These are phyloP conservation scores for Sporothrix phasma DNA, from an alignment of 2,329 filamentous ascomycete species.

Conservation along the genomic window DNA sequence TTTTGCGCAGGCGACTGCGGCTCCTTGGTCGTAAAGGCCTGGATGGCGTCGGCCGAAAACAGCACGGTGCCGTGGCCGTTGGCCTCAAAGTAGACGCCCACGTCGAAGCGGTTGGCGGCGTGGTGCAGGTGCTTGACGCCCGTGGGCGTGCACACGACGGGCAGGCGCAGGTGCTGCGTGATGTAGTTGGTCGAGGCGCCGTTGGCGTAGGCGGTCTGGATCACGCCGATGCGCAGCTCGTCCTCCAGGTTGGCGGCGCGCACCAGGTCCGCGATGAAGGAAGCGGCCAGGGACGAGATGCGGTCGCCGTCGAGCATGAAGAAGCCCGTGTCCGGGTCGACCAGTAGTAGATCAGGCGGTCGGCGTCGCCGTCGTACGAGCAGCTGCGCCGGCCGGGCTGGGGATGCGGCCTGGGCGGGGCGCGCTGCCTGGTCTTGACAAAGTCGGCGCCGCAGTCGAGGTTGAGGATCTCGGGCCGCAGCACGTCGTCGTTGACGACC, in stretches of 20 bases:
- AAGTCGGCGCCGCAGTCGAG: constrained; percentile 89
- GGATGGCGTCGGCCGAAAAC: constrained; percentile 76
- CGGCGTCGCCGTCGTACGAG: constrained; percentile 90
- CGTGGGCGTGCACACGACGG: constrained; percentile 85
- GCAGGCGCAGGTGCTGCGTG: constrained; percentile 74
- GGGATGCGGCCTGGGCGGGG: constrained; percentile 73
- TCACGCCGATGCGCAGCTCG: constrained; percentile 81
- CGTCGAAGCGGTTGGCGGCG: constrained; percentile 87
- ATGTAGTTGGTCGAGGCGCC: constrained; percentile 90
- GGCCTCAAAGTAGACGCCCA: constrained; percentile 97
- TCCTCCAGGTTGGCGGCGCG: constrained; percentile 67
- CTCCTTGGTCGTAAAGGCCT: constrained; percentile 65
- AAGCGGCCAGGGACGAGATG: constrained; percentile 87
- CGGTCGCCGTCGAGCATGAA: constrained; percentile 92
- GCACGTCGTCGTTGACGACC: constrained; percentile 85
- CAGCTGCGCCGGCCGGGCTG: constrained; percentile 68
- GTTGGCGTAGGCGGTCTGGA: constrained; percentile 97
- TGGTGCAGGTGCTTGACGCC: constrained; percentile 98
- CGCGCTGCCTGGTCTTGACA: constrained; percentile 93
- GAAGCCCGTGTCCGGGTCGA: constrained; percentile 73
- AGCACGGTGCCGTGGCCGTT: constrained; percentile 96
- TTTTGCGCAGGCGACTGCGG: constrained; percentile 89
- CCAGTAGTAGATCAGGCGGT: constrained; percentile 94
- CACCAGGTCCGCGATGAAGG: constrained; percentile 87
- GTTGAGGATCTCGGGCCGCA: constrained; percentile 82